Percentiles rank a stretch among this genome's conserved stretches.
phyloP scores from a whole-genome alignment of 345 rosid species.

The Sisymbrium altissimum region DNA sequence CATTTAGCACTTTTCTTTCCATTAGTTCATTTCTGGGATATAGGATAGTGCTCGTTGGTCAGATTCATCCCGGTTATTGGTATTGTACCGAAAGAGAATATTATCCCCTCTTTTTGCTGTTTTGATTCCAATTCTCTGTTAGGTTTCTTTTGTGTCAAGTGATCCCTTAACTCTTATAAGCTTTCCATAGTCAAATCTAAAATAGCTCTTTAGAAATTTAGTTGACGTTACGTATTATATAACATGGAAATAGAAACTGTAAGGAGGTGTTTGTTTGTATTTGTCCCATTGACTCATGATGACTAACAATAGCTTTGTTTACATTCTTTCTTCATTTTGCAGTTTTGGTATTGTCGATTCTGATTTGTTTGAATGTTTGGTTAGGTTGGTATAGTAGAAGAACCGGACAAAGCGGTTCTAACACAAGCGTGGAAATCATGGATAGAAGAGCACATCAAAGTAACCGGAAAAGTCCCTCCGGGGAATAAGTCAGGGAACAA shows the following conservation, averaged over 20 bases:
- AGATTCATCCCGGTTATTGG: not conserved
- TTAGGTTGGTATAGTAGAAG: conserved; percentile 71
- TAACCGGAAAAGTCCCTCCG: conserved; percentile 78
- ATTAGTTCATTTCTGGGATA: not conserved
- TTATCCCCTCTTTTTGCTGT: not conserved
- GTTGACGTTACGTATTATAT: not conserved
- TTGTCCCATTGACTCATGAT: no score
- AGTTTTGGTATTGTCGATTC: not conserved
- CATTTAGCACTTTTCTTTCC: not conserved
- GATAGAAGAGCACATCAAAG: conserved; percentile 88
- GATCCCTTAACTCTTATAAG: not conserved
- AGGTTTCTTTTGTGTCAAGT: no score
- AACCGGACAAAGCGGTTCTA: conserved; percentile 61
- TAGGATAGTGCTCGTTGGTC: not conserved
- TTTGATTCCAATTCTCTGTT: not conserved
- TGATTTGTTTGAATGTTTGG: no score
- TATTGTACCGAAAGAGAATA: not conserved
- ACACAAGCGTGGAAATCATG: conserved; percentile 95
- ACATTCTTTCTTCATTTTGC: not conserved
- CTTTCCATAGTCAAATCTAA: not conserved
- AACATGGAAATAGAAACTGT: not conserved
- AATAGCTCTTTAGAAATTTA: not conserved
- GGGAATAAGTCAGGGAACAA: conserved; percentile 87
- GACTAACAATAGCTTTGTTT: not conserved
- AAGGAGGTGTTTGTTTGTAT: no score